phyloP scores from a whole-genome alignment of 495 filamentous ascomycete genomes.

The Bathelium albidoporum region DNA sequence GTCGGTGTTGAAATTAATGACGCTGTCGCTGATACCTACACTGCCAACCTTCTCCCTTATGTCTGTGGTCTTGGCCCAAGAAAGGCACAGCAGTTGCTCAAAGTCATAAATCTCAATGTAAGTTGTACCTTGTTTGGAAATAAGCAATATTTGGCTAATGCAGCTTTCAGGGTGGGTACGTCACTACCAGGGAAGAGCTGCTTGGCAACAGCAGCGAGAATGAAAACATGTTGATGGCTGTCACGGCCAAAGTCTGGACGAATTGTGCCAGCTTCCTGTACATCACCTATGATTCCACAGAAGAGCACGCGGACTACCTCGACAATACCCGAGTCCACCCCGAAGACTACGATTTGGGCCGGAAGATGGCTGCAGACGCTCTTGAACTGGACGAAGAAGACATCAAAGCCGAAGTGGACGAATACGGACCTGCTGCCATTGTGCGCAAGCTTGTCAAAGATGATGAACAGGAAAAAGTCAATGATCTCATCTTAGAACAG shows the following conservation, averaged over 20 bases:
- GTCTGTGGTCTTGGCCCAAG: constrained; percentile 87
- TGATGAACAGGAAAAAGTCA: constrained; percentile 84
- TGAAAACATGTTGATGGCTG: constrained; percentile 61
- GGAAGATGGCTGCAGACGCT: constrained; percentile 97
- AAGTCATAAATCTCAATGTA: constrained; percentile 72
- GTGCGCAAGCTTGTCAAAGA: constrained; percentile 87
- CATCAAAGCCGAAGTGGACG: constrained; percentile 83
- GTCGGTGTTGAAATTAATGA: constrained; percentile 92
- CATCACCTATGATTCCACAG: constrained; percentile 72
- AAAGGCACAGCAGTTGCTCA: constrained; percentile 78
- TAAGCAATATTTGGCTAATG: constrained; percentile 6
- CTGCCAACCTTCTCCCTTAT: constrained; percentile 80
- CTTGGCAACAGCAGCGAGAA: constrained; percentile 62
- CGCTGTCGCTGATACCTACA: constrained; percentile 64
- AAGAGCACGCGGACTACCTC: constrained; percentile 73
- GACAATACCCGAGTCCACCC: constrained; percentile 96
- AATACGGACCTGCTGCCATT: constrained; percentile 77
- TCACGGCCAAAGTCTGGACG: constrained; percentile 84
- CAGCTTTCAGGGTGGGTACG: constrained; percentile 49
- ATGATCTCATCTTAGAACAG: constrained; percentile 90
- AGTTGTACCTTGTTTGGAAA: background rate
- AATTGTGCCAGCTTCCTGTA: constrained; percentile 93
- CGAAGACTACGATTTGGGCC: constrained; percentile 92
- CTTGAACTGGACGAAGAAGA: constrained; percentile 95
- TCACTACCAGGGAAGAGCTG: constrained; percentile 72